phyloP scores from a whole-genome alignment of 2,329 filamentous ascomycete species.

The Hymenotorrendiella dingleyae region DNA sequence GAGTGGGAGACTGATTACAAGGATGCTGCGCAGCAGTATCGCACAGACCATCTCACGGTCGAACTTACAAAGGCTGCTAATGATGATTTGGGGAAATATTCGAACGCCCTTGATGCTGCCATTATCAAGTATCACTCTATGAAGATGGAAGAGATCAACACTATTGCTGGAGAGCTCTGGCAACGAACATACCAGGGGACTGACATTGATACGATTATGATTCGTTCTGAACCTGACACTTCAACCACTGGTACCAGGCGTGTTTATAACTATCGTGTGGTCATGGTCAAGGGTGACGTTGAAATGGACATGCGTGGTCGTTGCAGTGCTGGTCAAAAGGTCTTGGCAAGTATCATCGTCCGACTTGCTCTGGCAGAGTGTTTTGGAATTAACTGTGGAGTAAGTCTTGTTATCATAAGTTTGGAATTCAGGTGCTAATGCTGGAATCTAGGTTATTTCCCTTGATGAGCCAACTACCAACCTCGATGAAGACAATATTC shows the following conservation, averaged over 20 bases:
- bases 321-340: slow-evolving; percentile 94
- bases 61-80: slow-evolving; percentile 90
- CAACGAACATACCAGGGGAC: slow-evolving; percentile 94
- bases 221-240: slow-evolving; percentile 81
- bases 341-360: slow-evolving; percentile 95
- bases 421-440: too few species aligned
- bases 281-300: slow-evolving; percentile 94
- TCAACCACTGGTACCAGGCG: slow-evolving; percentile 66
- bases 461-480: slow-evolving; percentile 98
- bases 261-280: slow-evolving; percentile 93
- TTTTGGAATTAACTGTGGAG: slow-evolving; percentile 89
- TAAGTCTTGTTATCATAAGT: too few species aligned
- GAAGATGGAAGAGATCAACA: slow-evolving; percentile 98
- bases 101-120: slow-evolving; percentile 81
- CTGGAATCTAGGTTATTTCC: slow-evolving; percentile 72
- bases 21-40: slow-evolving; percentile 72
- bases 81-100: slow-evolving; percentile 80
- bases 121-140: slow-evolving; percentile 95
- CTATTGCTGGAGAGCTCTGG: slow-evolving; percentile 94
- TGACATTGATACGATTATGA: slow-evolving; percentile 93
- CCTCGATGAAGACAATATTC: slow-evolving; percentile 91
- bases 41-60: slow-evolving; percentile 82
- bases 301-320: slow-evolving; percentile 99
- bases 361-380: slow-evolving; percentile 92
- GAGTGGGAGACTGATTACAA: slow-evolving; percentile 88